Percentiles rank a stretch among this genome's conserved stretches.
These are phyloP conservation scores for Termitomyces sp. DNA, from an alignment of 768 basidiomycete species.

Conservation along the genomic window DNA sequence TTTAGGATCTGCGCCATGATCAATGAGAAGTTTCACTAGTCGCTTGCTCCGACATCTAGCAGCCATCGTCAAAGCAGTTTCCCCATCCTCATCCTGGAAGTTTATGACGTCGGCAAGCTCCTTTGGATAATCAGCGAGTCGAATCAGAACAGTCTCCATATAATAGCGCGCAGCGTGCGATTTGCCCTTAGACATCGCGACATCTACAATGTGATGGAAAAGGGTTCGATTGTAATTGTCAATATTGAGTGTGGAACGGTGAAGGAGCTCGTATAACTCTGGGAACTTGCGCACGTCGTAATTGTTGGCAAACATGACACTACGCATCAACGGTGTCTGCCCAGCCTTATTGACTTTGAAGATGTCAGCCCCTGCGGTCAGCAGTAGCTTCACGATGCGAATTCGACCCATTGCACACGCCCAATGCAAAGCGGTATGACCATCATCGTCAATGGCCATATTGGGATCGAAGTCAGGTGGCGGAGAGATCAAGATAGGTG, in stretches of 20 bases:
- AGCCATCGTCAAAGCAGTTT: conserved; percentile 95
- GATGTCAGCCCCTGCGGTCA: conserved; percentile 93
- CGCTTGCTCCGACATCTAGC: conserved; percentile 94
- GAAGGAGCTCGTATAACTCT: conserved; percentile 93
- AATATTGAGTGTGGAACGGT: conserved; percentile 98
- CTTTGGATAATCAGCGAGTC: conserved; percentile 89
- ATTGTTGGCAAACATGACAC: conserved; percentile 99
- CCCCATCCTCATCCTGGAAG: conserved; percentile 98
- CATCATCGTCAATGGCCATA: conserved; percentile 96
- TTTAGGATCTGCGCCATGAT: conserved; percentile 96
- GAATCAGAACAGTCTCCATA: conserved; percentile 90
- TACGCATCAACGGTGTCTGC: conserved; percentile 96
- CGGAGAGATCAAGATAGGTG: conserved; percentile 80
- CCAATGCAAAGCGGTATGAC: conserved; percentile 97
- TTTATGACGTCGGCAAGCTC: conserved; percentile 98
- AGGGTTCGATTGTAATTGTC: conserved; percentile 97
- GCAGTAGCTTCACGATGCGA: conserved; percentile 89
- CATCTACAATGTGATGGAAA: conserved; percentile 96
- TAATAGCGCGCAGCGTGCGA: conserved; percentile 98
- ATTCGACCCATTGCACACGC: conserved; percentile 99
- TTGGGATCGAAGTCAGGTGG: conserved; percentile 93
- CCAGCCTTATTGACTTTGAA: conserved; percentile 96
- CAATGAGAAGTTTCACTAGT: conserved; percentile 91
- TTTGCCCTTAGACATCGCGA: conserved; percentile 97
- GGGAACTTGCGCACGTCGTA: conserved; percentile 99